A percentile compares a stretch with the other conserved stretches of the same genome.
These are phyloP conservation scores for Kluyveromyces siamensis DNA, from an alignment of 805 yeast genomes.

Conservation along the genomic window DNA sequence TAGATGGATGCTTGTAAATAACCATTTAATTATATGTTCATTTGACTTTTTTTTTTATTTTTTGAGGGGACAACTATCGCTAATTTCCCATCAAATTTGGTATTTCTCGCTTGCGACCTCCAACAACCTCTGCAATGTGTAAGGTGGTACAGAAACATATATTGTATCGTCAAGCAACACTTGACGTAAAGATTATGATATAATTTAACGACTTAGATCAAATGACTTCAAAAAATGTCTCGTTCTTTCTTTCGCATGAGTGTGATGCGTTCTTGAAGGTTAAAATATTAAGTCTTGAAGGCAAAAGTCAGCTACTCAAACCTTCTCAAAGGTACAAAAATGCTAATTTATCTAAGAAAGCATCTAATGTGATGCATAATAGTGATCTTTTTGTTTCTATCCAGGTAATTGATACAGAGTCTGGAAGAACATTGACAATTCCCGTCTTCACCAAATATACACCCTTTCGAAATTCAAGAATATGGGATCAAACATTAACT, in stretches of 20 bases:
- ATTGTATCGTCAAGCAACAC: neutral
- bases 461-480: conserved; percentile 36
- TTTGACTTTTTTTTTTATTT: too few species aligned
- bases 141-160: neutral
- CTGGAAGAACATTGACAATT: conserved; percentile 38
- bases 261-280: conserved; percentile 40
- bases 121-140: too few species aligned
- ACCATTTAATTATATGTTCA: too few species aligned
- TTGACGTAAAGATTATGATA: neutral
- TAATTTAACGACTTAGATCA: neutral
- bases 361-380: conserved; percentile 29
- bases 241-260: conserved; percentile 51
- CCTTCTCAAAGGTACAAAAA: conserved; percentile 39
- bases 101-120: too few species aligned
- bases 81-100: too few species aligned
- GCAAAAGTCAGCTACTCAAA: conserved; percentile 32
- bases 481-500: conserved; percentile 66
- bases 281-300: conserved; percentile 40
- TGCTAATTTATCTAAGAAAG: conserved; percentile 36
- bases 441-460: conserved; percentile 43
- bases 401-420: conserved; percentile 34
- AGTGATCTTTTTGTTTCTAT: conserved; percentile 38
- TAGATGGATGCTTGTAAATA: neutral
- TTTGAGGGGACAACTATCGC: too few species aligned
- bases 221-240: conserved; percentile 32